Percentiles rank a stretch among this genome's conserved stretches.
phyloP scores from a whole-genome alignment of 2,329 filamentous ascomycete genomes.

The Xylaria sp. region DNA sequence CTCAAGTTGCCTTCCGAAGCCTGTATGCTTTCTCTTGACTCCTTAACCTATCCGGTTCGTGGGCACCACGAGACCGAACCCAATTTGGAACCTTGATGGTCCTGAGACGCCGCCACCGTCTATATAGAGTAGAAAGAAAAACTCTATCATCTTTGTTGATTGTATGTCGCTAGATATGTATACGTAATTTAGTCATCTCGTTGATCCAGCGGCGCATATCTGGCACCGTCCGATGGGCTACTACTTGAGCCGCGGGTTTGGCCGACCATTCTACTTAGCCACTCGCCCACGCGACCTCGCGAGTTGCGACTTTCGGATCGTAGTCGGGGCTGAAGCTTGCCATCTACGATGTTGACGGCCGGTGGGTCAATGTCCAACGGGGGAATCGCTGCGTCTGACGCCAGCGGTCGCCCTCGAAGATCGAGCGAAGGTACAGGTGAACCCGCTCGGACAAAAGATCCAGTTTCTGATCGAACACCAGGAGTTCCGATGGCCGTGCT shows the following conservation, averaged over 20 bases:
- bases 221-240: slow-evolving; percentile 49
- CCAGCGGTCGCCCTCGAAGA: slow-evolving; percentile 66
- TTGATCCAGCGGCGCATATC: slow-evolving; percentile 57
- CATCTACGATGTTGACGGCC: slow-evolving; percentile 62
- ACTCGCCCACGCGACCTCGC: slow-evolving; percentile 59
- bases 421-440: slow-evolving; percentile 86
- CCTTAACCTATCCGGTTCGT: slow-evolving; percentile 16
- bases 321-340: slow-evolving; percentile 59
- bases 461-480: slow-evolving; percentile 77
- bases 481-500: slow-evolving; percentile 85
- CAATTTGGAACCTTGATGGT: slow-evolving; percentile 36
- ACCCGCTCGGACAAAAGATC: slow-evolving; percentile 79
- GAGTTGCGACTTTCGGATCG: slow-evolving; percentile 50
- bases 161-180: slow-evolving; percentile 33
- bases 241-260: slow-evolving; percentile 51
- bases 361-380: slow-evolving; percentile 85
- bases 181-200: slow-evolving; percentile 51
- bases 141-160: slow-evolving; percentile 40
- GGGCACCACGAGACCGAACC: slow-evolving; percentile 28
- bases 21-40: slow-evolving; percentile 20
- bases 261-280: slow-evolving; percentile 58
- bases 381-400: slow-evolving; percentile 77
- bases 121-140: slow-evolving; percentile 40
- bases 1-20: slow-evolving; percentile 24
- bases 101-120: slow-evolving; percentile 40